phyloP scores from a whole-genome alignment of 495 filamentous ascomycete species.

The Lophium mytilinum region DNA sequence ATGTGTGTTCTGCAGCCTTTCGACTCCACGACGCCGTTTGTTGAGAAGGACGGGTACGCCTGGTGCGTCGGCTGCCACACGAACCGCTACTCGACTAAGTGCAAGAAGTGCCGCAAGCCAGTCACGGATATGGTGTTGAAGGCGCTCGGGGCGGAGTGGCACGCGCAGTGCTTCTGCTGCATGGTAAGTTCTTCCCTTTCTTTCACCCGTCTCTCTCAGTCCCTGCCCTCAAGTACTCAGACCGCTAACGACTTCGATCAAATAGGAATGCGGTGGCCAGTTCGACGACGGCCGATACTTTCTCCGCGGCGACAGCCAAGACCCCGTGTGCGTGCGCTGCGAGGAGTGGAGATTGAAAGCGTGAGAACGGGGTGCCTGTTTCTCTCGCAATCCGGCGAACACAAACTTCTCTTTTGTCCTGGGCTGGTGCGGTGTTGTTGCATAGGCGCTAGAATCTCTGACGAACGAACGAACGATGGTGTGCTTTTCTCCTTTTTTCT shows the following conservation, averaged over 20 bases:
- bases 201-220: background rate
- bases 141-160: constrained; percentile 90
- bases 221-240: background rate
- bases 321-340: constrained; percentile 56
- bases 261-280: constrained; percentile 51
- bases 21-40: constrained; percentile 70
- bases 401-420: too few species aligned
- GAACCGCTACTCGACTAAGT: constrained; percentile 80
- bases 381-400: too few species aligned
- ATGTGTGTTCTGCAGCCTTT: constrained; percentile 52
- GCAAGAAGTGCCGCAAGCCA: constrained; percentile 71
- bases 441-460: too few species aligned
- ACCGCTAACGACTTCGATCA: background rate
- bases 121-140: constrained; percentile 80
- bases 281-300: constrained; percentile 62
- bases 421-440: too few species aligned
- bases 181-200: constrained; percentile 34
- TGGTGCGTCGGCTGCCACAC: constrained; percentile 95
- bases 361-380: constrained; percentile 2
- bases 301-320: constrained; percentile 47
- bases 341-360: constrained; percentile 59
- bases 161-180: constrained; percentile 84
- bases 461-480: too few species aligned
- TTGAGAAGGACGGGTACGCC: constrained; percentile 97
- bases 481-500: too few species aligned